Percentiles rank a stretch among this genome's conserved stretches.
These are phyloP conservation scores for Dactylellina parvicollis DNA, from an alignment of 2,329 filamentous ascomycete genomes.

Conservation along the genomic window DNA sequence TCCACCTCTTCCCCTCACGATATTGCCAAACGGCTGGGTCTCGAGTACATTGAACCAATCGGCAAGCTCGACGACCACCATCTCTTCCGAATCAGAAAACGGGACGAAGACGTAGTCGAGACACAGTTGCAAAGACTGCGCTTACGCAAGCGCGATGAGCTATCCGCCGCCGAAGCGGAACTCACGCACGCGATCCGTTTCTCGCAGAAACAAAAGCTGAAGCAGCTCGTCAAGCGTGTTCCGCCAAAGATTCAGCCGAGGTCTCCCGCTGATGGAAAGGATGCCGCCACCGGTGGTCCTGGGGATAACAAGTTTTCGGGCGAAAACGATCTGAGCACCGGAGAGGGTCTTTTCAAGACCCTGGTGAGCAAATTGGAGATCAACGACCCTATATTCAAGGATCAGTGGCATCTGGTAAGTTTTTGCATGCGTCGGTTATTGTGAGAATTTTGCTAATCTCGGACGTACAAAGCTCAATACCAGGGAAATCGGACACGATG, in stretches of 20 bases:
- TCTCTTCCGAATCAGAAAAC: slow-evolving; percentile 79
- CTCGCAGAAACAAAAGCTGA: slow-evolving; percentile 78
- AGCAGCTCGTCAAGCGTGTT: slow-evolving; percentile 70
- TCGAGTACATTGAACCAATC: slow-evolving; percentile 82
- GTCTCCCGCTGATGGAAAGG: slow-evolving; percentile 21
- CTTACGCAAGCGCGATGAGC: slow-evolving; percentile 63
- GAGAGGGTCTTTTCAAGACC: slow-evolving; percentile 24
- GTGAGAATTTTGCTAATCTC: too few relatives aligned
- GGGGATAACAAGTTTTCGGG: slow-evolving; percentile 30
- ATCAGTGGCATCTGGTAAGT: slow-evolving; percentile 85
- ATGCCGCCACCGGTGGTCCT: not conserved
- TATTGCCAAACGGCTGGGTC: slow-evolving; percentile 76
- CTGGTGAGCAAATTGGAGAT: slow-evolving; percentile 77
- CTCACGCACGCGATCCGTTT: slow-evolving; percentile 78
- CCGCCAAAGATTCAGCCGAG: slow-evolving; percentile 59
- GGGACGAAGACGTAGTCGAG: slow-evolving; percentile 69
- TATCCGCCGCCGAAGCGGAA: slow-evolving; percentile 65
- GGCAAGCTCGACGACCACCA: slow-evolving; percentile 83
- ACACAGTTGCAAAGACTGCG: slow-evolving; percentile 67
- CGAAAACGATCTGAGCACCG: slow-evolving; percentile 5
- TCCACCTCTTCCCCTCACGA: slow-evolving; percentile 72
- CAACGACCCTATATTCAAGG: slow-evolving; percentile 85
- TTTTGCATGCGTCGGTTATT: too few relatives aligned
- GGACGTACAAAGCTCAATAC: slow-evolving; percentile 71
- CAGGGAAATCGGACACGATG: slow-evolving; percentile 81